Base-by-base conservation (phyloP, 2,329 filamentous ascomycete genomes). In the Colletotrichum sidae region DNA sequence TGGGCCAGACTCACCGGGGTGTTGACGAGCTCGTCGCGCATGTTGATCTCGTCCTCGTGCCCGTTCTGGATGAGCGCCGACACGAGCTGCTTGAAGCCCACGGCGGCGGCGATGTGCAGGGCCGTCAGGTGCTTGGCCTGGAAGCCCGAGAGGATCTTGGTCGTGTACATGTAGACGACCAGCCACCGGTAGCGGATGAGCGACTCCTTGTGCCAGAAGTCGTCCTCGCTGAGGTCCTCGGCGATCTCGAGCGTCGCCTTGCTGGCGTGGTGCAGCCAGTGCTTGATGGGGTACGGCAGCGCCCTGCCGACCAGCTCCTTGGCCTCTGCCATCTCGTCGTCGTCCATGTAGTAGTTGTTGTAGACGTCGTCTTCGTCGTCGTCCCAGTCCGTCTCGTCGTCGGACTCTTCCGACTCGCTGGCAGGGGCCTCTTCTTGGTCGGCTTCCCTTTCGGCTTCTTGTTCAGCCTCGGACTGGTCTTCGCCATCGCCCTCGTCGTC, bases 161-260 rank as follows among this genome's bases (percentile, higher is more conserved):
- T 77, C 38, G 76, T 69, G 12, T 74, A 70, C 10, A 70, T 70
- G 45, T 79, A 76, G 37, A 77, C 76, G 0, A 73, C 72, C 4
- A 81, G 67, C 79, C 79, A 81, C 3, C 76, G 76, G 12, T 73
- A 73, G 8, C 79, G 72, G 9, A 79, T 73, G 1, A 68, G 60
- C 0, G 79, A 81, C 12, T 74, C 72, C 0, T 65, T 68, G 37
- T 74, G 72, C 79, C 79, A 81, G 56, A 81, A 81, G 9, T 77
- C 74, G 6, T 73, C 58, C 42, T 80, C 78, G 57, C 77, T 79
- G 2, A 81, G 68, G 9, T 75, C 75, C 39, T 81, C 79, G 0
- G 78, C 78, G n/a, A 81, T 78, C 53, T 80, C 79, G 4, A 71
- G 65, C 0, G 79, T 81, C 15, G 79, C 79, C 53, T 79, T 78